A percentile compares a stretch with the other conserved stretches of the same genome.
Conservation (phyloP, 768 basidiomycete species). For the Asterophora lycoperdoides region DNA sequence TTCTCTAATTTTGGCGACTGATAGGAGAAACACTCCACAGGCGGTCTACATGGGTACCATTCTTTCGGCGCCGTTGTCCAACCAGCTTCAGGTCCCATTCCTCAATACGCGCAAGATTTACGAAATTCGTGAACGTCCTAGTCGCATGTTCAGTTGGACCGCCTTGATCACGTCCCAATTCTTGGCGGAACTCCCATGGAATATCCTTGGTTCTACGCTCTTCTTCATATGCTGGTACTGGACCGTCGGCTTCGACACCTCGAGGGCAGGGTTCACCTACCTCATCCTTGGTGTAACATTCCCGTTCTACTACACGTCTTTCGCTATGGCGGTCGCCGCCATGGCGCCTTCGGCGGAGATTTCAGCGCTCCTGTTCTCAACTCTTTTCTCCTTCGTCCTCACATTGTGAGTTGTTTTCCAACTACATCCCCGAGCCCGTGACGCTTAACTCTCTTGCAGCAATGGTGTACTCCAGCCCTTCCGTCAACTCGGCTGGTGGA, state of each 20-base stretch:
- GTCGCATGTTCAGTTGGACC: conserved; percentile 63
- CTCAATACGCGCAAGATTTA: conserved; percentile 59
- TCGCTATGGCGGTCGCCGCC: conserved; percentile 57
- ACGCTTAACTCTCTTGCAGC: conserved; percentile 26
- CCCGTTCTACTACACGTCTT: conserved; percentile 61
- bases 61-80: conserved; percentile 47
- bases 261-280: conserved; percentile 56
- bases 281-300: conserved; percentile 52
- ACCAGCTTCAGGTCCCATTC: conserved; percentile 63
- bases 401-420: conserved; percentile 45
- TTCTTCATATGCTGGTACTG: conserved; percentile 75
- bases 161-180: conserved; percentile 54
- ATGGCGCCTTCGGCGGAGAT: conserved; percentile 59
- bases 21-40: conserved; percentile 21
- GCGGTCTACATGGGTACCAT: conserved; percentile 57
- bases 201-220: conserved; percentile 53
- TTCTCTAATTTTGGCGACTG: not conserved
- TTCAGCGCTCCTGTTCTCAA: conserved; percentile 52
- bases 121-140: conserved; percentile 64
- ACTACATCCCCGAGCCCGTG: too few relatives aligned
- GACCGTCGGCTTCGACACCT: conserved; percentile 57
- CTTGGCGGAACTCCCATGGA: conserved; percentile 60
- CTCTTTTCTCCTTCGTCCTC: conserved; percentile 58
- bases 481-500: conserved; percentile 60
- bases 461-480: conserved; percentile 69